phyloP scores from a whole-genome alignment of 306 rosid species.

The Coriaria nepalensis region DNA sequence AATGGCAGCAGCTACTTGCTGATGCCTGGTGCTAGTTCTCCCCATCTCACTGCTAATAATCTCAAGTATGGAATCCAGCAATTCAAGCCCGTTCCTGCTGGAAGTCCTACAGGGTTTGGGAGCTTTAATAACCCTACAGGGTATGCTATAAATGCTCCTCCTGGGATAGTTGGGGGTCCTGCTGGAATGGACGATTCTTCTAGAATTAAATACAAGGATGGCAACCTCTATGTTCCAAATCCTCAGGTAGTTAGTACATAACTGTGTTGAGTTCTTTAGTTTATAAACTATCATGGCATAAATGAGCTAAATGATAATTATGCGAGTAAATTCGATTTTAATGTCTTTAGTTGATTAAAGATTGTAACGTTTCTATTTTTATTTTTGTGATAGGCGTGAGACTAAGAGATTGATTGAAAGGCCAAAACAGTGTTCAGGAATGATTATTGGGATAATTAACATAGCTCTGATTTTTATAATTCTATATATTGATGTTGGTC shows the following conservation, averaged over 20 bases:
- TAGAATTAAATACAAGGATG: slow-evolving; percentile 84
- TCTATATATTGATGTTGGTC: too few relatives aligned
- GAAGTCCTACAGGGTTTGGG: slow-evolving; percentile 75
- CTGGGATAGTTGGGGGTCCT: slow-evolving; percentile 83
- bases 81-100: slow-evolving; percentile 84
- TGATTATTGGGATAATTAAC: too few relatives aligned
- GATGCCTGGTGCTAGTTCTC: slow-evolving; percentile 87
- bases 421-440: too few relatives aligned
- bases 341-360: too few relatives aligned
- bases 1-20: slow-evolving; percentile 75
- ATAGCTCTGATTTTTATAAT: too few relatives aligned
- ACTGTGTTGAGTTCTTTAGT: too few relatives aligned
- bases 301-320: too few relatives aligned
- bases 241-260: slow-evolving; percentile 51
- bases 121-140: slow-evolving; percentile 68
- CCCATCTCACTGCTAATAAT: slow-evolving; percentile 65
- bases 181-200: slow-evolving; percentile 77
- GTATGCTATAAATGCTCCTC: slow-evolving; percentile 72
- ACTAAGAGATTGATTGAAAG: too few relatives aligned
- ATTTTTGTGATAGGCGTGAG: too few relatives aligned
- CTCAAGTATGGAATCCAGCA: slow-evolving; percentile 91
- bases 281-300: background rate
- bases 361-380: too few relatives aligned
- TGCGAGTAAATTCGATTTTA: too few relatives aligned
- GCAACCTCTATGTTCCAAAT: slow-evolving; percentile 74